Evolutionary conservation across 83 land plant genomes (phyloP).

Genomic region (Diphasiastrum complanatum): DNA sequence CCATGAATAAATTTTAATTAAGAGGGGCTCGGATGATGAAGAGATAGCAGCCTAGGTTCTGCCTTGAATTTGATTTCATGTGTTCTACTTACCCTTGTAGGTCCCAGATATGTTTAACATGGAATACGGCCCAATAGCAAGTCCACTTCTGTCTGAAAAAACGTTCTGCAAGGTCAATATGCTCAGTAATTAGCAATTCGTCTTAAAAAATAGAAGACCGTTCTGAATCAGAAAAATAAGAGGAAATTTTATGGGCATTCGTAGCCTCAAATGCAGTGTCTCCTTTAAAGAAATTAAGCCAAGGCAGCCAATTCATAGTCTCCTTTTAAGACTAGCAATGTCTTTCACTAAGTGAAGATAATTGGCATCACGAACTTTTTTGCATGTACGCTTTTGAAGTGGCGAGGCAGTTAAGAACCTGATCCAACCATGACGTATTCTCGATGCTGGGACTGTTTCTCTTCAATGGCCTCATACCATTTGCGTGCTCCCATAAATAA

Average conservation of each 20-base stretch:
- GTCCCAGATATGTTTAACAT: conserved; percentile 11
- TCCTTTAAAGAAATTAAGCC: neutral
- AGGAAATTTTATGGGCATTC: neutral
- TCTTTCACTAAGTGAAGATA: too few species aligned
- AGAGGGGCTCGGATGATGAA: too few species aligned
- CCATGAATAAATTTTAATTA: too few species aligned
- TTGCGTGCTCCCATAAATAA: neutral
- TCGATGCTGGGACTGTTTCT: neutral
- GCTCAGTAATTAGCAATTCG: neutral
- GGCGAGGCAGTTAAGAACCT: too few species aligned
- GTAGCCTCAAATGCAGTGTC: neutral
- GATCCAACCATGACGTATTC: conserved; percentile 10
- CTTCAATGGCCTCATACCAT: conserved; percentile 5
- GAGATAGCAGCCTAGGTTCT: too few species aligned
- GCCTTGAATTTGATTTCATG: too few species aligned
- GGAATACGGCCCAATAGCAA: conserved; percentile 13
- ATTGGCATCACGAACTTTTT: too few species aligned
- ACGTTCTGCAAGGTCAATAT: neutral
- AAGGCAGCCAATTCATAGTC: too few species aligned
- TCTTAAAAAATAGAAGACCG: neutral
- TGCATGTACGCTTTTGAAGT: too few species aligned
- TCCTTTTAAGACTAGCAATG: too few species aligned
- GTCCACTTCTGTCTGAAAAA: neutral
- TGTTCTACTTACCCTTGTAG: neutral
- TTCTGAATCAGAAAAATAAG: neutral